These are phyloP conservation scores for Cryomyces antarcticus DNA, from an alignment of 495 filamentous ascomycete genomes.

Conservation along the genomic window DNA sequence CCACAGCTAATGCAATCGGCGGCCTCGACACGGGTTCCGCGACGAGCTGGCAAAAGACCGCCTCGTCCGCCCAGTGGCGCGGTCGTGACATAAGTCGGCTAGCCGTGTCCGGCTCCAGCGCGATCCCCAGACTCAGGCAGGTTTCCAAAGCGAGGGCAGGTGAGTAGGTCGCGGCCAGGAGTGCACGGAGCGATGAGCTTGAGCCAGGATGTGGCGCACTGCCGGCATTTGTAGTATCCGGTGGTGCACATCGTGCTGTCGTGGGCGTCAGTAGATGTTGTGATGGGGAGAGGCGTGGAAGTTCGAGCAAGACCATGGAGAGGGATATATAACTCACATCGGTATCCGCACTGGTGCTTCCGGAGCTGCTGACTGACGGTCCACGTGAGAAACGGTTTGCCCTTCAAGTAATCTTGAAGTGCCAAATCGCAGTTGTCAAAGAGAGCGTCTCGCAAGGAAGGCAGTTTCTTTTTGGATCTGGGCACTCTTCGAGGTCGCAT, in stretches of 20 bases:
- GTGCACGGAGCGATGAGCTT: constrained; percentile 16
- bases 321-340: too few relatives aligned
- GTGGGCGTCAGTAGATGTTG: neutral
- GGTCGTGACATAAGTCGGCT: too few relatives aligned
- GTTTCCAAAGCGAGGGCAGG: constrained; percentile 19
- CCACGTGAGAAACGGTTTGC: too few relatives aligned
- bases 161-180: constrained; percentile 17
- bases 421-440: too few relatives aligned
- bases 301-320: neutral
- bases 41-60: neutral
- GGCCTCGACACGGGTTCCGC: neutral
- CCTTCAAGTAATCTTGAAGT: too few relatives aligned
- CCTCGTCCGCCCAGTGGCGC: too few relatives aligned
- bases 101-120: too few relatives aligned
- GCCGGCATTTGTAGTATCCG: constrained; percentile 15
- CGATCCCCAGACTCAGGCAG: neutral
- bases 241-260: constrained; percentile 19
- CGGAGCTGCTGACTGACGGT: too few relatives aligned
- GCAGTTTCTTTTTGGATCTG: too few relatives aligned
- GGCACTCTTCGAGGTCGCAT: too few relatives aligned
- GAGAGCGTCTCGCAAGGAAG: too few relatives aligned
- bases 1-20: constrained; percentile 1
- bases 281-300: neutral
- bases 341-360: too few relatives aligned
- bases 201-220: constrained; percentile 22